These are phyloP conservation scores for Cyberlindnera mississippiensis DNA, from an alignment of 805 yeast genomes.

Conservation along the genomic window DNA sequence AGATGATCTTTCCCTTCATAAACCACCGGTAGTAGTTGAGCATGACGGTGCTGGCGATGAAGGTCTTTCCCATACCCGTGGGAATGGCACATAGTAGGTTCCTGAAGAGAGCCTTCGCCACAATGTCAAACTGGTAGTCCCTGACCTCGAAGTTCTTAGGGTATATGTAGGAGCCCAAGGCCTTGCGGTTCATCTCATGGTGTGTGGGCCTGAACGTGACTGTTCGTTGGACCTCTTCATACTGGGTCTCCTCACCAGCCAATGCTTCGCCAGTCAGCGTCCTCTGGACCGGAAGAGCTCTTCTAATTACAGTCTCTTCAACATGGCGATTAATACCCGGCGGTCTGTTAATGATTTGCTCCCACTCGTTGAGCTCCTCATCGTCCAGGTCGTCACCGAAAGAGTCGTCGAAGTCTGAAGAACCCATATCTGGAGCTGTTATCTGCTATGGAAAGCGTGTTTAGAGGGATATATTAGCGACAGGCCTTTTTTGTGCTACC, in stretches of 20 bases:
- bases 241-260: conserved; percentile 19
- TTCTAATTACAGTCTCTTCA: conserved; percentile 29
- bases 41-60: conserved; percentile 93
- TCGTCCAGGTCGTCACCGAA: conserved; percentile 32
- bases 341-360: conserved; percentile 23
- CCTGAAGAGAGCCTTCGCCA: conserved; percentile 61
- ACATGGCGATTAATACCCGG: conserved; percentile 32
- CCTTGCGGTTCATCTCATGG: conserved; percentile 42
- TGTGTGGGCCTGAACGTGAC: conserved; percentile 43
- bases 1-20: conserved; percentile 69
- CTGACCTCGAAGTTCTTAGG: conserved; percentile 83
- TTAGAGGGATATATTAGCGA: no score
- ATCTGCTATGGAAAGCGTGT: no score
- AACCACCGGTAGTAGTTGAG: conserved; percentile 88
- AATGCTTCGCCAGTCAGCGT: conserved; percentile 31
- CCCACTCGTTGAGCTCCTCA: conserved; percentile 19
- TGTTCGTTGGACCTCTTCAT: conserved; percentile 35
- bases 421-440: no score
- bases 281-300: conserved; percentile 32
- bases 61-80: conserved; percentile 96
- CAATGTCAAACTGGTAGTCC: conserved; percentile 85
- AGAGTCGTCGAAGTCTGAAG: conserved; percentile 14
- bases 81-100: conserved; percentile 89
- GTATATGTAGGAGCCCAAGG: conserved; percentile 55
- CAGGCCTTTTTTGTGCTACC: no score